Evolutionary conservation across 179 eudicot genomes (phyloP), one percentile per base, ranked within the genome.

Genomic region (Beta macrorhiza): DNA sequence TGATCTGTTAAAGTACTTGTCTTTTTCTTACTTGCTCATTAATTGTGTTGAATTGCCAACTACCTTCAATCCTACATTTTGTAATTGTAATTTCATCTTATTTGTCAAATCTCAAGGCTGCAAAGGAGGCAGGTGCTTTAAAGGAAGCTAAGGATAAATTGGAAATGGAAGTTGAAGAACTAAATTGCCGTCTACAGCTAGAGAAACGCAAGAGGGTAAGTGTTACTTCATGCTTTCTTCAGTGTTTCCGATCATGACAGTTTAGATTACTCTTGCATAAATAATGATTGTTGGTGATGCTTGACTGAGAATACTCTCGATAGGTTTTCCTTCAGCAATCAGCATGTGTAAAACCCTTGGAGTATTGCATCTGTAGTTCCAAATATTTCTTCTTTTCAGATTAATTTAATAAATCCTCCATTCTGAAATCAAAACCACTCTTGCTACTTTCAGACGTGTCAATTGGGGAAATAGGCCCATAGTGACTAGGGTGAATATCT

Each of bases 101-200:
- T 75, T 55, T 63, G 16, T 73, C 25, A 47, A 49, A 69, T 76
- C 71, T 84, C 74, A 83, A 94, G 98, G 95, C 93, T 79, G 92
- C 98, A 77, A 92, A 87, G 87, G 97, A 92, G 83, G 85, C 93
- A 52, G 92, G 91, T 45, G 93, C 91, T 62, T 90, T 94, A 77
- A 95, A 91, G 84, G 95, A 82, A 78, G 98, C 97, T 72, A 94
- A 94, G 82, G 84, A 51, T 78, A 90, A 82, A 83, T 87, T 92
- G 84, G 97, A 92, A 87, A 90, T 92, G 86, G 73, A 92, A 90
- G 94, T 93, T 83, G 90, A 94, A 83, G 94, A 94, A 75, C 76
- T 94, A 64, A 89, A 89, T 63, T 80, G 81, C 87, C 89, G 80
- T 72, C 83, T 92, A 76, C 84, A 91, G 83, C 85, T 81, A 58